These are phyloP conservation scores for Cryptococcus jaspeensis DNA, from an alignment of 1,284 basidiomycete genomes.

Conservation along the genomic window DNA sequence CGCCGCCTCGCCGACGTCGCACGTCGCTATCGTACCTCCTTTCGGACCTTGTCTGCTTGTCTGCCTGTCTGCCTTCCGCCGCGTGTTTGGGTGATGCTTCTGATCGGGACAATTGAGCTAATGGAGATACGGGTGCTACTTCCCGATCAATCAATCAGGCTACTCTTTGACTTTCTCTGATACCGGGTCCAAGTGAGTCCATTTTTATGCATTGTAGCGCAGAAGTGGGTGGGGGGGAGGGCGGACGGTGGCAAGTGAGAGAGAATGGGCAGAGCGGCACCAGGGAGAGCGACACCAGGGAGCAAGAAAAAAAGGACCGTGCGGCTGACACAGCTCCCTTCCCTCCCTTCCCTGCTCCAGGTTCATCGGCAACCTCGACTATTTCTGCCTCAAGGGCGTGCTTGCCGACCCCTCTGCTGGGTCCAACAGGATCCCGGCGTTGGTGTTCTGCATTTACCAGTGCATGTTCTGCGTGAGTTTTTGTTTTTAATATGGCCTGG, in stretches of 20 bases:
- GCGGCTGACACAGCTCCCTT: no score
- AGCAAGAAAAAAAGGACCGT: no score
- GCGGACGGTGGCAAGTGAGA: no score
- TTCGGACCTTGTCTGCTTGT: no score
- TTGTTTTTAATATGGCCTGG: no score
- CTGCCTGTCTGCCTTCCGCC: no score
- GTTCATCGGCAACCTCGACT: constrained; percentile 58
- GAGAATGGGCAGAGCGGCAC: no score
- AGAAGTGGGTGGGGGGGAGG: background rate
- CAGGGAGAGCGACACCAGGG: no score
- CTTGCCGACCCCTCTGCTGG: constrained; percentile 71
- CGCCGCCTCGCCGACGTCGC: no score
- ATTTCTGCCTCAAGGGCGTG: constrained; percentile 82
- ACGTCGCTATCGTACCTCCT: no score
- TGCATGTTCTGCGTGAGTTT: constrained; percentile 49
- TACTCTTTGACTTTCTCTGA: constrained; percentile 55
- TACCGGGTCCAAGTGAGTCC: constrained; percentile 35
- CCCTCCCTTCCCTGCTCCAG: constrained; percentile 12
- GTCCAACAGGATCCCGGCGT: constrained; percentile 68
- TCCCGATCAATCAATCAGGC: constrained; percentile 13
- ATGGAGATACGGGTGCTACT: background rate
- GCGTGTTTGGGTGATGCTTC: no score
- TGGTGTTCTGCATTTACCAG: constrained; percentile 78
- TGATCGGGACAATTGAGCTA: no score
- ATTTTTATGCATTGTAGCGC: background rate